Base-by-base conservation (phyloP, 2,329 filamentous ascomycete genomes). In the Nemania sp. region DNA sequence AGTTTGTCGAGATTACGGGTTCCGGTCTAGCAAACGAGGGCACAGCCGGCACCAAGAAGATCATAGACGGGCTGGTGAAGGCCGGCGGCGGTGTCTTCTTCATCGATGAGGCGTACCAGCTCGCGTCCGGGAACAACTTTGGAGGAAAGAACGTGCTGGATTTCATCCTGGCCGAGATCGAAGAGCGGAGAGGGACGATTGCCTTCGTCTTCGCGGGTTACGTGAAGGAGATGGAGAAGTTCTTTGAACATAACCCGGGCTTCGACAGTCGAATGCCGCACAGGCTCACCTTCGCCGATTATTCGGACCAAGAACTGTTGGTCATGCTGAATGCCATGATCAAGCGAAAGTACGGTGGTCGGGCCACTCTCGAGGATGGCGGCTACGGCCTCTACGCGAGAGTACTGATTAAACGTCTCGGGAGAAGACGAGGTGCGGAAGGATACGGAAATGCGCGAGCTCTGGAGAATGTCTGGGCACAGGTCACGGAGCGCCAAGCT, bases 61-160 rank as follows among this genome's bases (percentile, higher is more conserved):
- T 87, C 0, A 75, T 90, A 5, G 78, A 88, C 2, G 66, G 77
- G 0, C 79, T 93, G 0, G 71, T 85, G 3, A 77, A 86, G 84
- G 29, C 74, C 0, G 86, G 83, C 0, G 90, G 90, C 0, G 90
- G 90, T 0, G 87, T 87, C 0, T 68, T 91, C 1, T 93, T 94
- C 69, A 88, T 94, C 21, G 90, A 95, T 62, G 90, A 94, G 71
- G 89, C 90, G 0, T 92, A 94, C 68, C 90, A 93, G 64, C 77
- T 94, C 0, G 81, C 85, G 0, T 84, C 83, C 0, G 82, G 82
- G 0, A 83, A 84, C 57, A 57, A 32, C 46, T 34, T 21, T 48
- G 62, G 17, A 0, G 89, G 90, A 0, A 77, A 75, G 0, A 80
- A 81, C 0, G 88, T 92, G 0, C 76, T 95, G 0, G 90, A 94